Evolutionary conservation across 2,329 filamentous ascomycete genomes (phyloP), one percentile per base, ranked within the genome.

Genomic region (Colletotrichum eremochloae): DNA sequence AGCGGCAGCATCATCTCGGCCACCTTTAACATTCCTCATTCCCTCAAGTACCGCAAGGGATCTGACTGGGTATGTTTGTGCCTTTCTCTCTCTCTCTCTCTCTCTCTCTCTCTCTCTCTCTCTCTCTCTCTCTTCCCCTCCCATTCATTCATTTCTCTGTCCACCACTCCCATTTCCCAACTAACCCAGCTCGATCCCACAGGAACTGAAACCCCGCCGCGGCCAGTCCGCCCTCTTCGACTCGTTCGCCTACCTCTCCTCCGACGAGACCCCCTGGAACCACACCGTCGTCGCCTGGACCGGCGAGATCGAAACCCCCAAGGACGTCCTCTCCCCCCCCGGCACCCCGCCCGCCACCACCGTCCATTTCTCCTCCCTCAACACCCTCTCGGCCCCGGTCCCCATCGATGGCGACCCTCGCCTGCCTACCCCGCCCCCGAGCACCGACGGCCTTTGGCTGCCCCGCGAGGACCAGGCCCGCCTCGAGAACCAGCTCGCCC

Each of bases 251-350:
- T 92, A 97, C 82, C 90, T 98, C 56, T 94, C 95, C 4, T 97
- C 95, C n/a, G 87, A 92, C 68, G 88, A 93, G 55, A 92, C 92
- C 2, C 91, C 92, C 29, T 98, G 95, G 95, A 94, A 95, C 77
- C 96, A 98, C 83, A 96, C 92, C 0, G 89, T 98, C 7, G 93
- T 98, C 65, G 95, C 94, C 57, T 98, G 96, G 96, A 97, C 96
- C 3, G 96, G 96, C 71, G 96, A 98, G 81, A 92, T 96, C 71
- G 89, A 91, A 69, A 84, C 82, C 5, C 83, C 86, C 3, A 74
- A 79, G 52, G 85, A 88, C 56, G 78, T 81, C 29, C 75, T 84
- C 15, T 85, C 86, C 6, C 83, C 86, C 2, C 84, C 86, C 24
- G 82, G 82, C 66, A 86, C 85, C 0, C 86, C 87, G 38, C 84